These are phyloP conservation scores for Schizosaccharomyces versatilis DNA, from an alignment of 1,139 yeast species.

Conservation along the genomic window DNA sequence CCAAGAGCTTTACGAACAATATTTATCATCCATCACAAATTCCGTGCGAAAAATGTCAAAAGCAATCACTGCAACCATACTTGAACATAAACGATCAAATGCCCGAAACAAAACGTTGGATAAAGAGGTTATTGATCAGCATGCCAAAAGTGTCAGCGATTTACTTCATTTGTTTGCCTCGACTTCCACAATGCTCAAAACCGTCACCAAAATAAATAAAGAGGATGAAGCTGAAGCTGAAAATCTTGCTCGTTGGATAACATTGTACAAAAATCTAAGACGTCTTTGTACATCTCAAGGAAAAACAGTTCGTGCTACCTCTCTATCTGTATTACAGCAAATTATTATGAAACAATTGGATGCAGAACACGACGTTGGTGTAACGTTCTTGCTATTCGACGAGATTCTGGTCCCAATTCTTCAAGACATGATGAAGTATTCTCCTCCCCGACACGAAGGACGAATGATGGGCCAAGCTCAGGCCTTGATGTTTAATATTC, in stretches of 20 bases:
- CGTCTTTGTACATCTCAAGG: neutral
- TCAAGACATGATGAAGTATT: neutral
- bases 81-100: too few species aligned
- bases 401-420: neutral
- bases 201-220: too few species aligned
- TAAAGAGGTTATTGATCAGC: neutral
- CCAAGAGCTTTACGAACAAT: too few species aligned
- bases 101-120: neutral
- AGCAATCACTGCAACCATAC: too few species aligned
- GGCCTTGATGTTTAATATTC: neutral
- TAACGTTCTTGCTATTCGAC: neutral
- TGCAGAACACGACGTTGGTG: neutral
- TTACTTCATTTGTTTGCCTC: conserved; percentile 3
- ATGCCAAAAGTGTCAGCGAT: conserved; percentile 3
- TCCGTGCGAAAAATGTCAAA: too few species aligned
- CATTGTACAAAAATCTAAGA: neutral
- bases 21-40: too few species aligned
- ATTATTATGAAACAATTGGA: neutral
- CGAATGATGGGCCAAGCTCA: neutral
- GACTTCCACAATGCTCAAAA: too few species aligned
- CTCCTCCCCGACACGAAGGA: neutral
- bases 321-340: neutral
- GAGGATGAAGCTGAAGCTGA: too few species aligned
- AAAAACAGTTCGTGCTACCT: neutral
- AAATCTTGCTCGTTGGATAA: neutral